Conservation (phyloP, 306 rosid genomes). For the Malus sieversii region DNA sequence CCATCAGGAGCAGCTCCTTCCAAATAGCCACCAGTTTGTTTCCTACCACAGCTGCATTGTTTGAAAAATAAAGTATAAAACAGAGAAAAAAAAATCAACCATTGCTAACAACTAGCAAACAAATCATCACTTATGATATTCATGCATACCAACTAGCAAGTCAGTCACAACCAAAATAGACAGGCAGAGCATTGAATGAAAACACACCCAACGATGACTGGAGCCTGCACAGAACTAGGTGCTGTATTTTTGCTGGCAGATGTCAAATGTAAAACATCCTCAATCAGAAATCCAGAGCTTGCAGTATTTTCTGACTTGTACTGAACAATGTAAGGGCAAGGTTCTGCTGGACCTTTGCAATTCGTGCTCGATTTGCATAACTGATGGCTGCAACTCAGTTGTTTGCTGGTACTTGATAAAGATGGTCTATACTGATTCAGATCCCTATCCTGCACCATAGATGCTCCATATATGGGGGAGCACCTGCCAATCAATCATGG, state of each 20-base stretch:
- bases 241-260: conserved; percentile 19
- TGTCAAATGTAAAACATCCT: conserved; percentile 73
- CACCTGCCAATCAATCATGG: conserved; percentile 98
- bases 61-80: background rate
- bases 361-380: conserved; percentile 55
- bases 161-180: background rate
- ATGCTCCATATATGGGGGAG: conserved; percentile 93
- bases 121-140: background rate
- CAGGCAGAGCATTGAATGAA: background rate
- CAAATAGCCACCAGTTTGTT: conserved; percentile 51
- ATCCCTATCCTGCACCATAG: conserved; percentile 98
- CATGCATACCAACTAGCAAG: background rate
- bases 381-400: conserved; percentile 62
- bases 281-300: conserved; percentile 80
- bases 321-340: conserved; percentile 56
- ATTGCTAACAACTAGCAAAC: background rate
- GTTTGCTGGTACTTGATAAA: conserved; percentile 70
- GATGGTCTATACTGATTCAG: conserved; percentile 78
- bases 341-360: conserved; percentile 65
- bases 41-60: conserved; percentile 55
- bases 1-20: conserved; percentile 66
- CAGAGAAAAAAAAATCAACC: background rate
- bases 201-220: conserved; percentile 61
- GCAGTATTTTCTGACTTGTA: conserved; percentile 75
- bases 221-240: conserved; percentile 46